Conservation (phyloP, 352 stramenopile genomes). For the Globisporangium ultimum region DNA sequence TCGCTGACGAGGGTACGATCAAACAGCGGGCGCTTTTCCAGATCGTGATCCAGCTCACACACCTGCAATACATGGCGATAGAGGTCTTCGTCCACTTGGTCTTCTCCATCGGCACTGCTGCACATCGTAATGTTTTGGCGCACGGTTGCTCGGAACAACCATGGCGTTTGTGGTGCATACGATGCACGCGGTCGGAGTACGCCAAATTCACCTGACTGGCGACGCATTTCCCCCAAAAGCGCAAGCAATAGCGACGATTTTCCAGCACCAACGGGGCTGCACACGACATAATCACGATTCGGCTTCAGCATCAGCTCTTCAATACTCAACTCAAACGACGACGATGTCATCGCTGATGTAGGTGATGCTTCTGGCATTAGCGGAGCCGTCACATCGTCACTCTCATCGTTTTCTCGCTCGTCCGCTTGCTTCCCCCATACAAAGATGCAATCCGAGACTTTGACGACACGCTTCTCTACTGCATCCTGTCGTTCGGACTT, state of each 20-base stretch:
- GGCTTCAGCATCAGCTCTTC: constrained; percentile 35
- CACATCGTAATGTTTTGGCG: constrained; percentile 64
- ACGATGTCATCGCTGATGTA: neutral
- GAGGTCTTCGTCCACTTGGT: constrained; percentile 32
- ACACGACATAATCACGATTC: constrained; percentile 56
- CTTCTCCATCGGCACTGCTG: constrained; percentile 16
- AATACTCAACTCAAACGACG: constrained; percentile 43
- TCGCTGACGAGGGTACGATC: constrained; percentile 59
- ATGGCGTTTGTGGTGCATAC: constrained; percentile 77
- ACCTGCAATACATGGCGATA: constrained; percentile 54
- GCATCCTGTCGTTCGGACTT: neutral
- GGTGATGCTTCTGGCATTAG: constrained; percentile 6
- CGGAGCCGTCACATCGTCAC: constrained; percentile 3
- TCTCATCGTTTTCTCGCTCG: neutral
- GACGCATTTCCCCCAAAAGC: constrained; percentile 95
- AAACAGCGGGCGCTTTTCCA: constrained; percentile 34
- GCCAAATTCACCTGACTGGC: constrained; percentile 19
- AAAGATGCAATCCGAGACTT: constrained; percentile 28
- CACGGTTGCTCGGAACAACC: constrained; percentile 64
- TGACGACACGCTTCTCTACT: constrained; percentile 13
- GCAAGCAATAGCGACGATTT: constrained; percentile 96
- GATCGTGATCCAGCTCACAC: constrained; percentile 75
- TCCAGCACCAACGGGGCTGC: constrained; percentile 90
- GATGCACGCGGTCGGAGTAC: constrained; percentile 26
- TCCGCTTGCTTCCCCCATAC: constrained; percentile 15